Evolutionary conservation across 371 early-diverging fungal genomes (phyloP).

Genomic region (Batkoa obscura): DNA sequence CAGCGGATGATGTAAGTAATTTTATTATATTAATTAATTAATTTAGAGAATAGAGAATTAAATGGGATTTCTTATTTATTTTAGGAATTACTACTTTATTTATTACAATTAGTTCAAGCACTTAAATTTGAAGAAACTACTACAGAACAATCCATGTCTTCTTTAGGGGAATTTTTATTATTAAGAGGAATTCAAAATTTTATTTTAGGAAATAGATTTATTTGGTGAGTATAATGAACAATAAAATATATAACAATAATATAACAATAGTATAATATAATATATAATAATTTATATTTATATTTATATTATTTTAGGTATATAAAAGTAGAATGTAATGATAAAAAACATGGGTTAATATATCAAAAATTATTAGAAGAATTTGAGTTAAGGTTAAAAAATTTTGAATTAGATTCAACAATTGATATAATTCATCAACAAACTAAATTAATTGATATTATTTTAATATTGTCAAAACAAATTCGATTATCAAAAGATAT

Average conservation of each 20-base stretch:
- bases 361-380: conserved; percentile 84
- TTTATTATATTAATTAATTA: background rate
- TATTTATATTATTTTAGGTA: conserved; percentile 27
- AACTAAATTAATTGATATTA: conserved; percentile 53
- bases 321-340: conserved; percentile 75
- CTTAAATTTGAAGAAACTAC: conserved; percentile 69
- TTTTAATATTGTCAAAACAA: conserved; percentile 49
- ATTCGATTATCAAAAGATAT: conserved; percentile 56
- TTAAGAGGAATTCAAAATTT: conserved; percentile 60
- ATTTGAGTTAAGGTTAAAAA: conserved; percentile 25
- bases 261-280: too few relatives aligned
- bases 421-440: conserved; percentile 65
- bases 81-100: conserved; percentile 71
- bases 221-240: too few relatives aligned
- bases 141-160: conserved; percentile 64
- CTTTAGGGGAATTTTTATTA: conserved; percentile 72
- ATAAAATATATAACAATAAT: too few relatives aligned
- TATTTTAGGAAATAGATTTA: conserved; percentile 69
- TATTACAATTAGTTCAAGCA: conserved; percentile 94
- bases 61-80: too few relatives aligned
- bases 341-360: conserved; percentile 42
- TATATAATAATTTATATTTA: too few relatives aligned
- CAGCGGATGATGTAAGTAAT: conserved; percentile 65
- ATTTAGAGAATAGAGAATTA: too few relatives aligned
- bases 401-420: conserved; percentile 23